A percentile compares a stretch with the other conserved stretches of the same genome.
Evolutionary conservation across 768 basidiomycete genomes (phyloP).

Genomic region (Psilocybe cubensis): DNA sequence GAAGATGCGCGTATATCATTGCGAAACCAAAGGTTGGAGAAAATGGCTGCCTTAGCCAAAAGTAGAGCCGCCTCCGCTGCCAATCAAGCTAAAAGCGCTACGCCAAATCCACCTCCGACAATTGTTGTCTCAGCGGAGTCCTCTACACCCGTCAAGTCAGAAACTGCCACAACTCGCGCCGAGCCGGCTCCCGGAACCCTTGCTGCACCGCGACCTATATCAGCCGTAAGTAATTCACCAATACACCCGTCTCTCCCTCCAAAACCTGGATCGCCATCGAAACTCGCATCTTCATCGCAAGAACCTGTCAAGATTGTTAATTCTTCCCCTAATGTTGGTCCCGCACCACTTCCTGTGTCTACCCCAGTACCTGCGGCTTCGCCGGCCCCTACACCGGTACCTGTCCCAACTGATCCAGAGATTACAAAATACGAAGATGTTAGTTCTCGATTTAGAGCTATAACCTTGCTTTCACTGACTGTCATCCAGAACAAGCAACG

Average conservation of each 20-base stretch:
- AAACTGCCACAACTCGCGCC: slow-evolving; percentile 3
- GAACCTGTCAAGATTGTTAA: slow-evolving; percentile 21
- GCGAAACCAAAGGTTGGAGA: slow-evolving; percentile 46
- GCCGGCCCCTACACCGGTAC: slow-evolving; percentile 26
- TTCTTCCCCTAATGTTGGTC: slow-evolving; percentile 26
- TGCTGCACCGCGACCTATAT: slow-evolving; percentile 32
- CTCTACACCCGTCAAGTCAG: slow-evolving; percentile 6
- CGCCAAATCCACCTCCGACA: slow-evolving; percentile 10
- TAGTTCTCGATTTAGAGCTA: slow-evolving; percentile 12
- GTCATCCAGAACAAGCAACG: slow-evolving; percentile 69
- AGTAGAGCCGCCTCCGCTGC: slow-evolving; percentile 29
- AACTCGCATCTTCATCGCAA: slow-evolving; percentile 28
- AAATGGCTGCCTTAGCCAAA: slow-evolving; percentile 30
- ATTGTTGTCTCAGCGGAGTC: slow-evolving; percentile 19
- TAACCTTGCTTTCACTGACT: slow-evolving; percentile 1
- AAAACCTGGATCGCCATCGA: slow-evolving; percentile 57
- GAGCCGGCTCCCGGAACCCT: slow-evolving; percentile 14
- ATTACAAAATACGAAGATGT: slow-evolving; percentile 70
- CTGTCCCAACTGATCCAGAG: slow-evolving; percentile 35
- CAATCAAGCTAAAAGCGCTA: slow-evolving; percentile 2
- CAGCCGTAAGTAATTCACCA: slow-evolving; percentile 39
- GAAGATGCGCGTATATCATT: slow-evolving; percentile 66
- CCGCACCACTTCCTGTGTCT: slow-evolving; percentile 31
- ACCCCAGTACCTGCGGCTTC: slow-evolving; percentile 22
- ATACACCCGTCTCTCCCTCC: slow-evolving; percentile 76